Evolutionary conservation across 2,329 filamentous ascomycete species (phyloP), one percentile per base, ranked within the genome.

Genomic region (Pleomassaria siparia): DNA sequence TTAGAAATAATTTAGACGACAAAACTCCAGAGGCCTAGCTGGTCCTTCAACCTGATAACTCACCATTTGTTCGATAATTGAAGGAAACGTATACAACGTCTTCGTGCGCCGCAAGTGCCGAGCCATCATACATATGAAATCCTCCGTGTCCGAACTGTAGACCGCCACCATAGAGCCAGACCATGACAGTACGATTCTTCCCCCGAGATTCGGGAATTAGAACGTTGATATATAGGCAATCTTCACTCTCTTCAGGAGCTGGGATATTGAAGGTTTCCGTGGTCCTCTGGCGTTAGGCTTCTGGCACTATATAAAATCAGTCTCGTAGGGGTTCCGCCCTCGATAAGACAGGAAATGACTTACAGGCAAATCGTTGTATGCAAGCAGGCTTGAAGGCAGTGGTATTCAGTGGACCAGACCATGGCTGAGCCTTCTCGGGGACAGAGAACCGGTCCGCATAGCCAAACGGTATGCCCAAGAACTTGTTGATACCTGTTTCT

Each of bases 191-290:
- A 41, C 58, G 45, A n/a, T 16, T 44, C 48, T 20, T 26, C 18
- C 4, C 22, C 22, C 13, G 15, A 18, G 16, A 28, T 22, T 32
- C 26, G 18, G 15, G 37, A 43, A 13, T 21, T 26, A 15, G 47
- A 1, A 74, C 63, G 49, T 75, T 72, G 7, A 73, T 54, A 21
- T 71, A 66, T 25, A 74, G 47, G 50, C 72, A 75, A 44, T 74
- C 70, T 43, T 75, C 71, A 8, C 56, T 63, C 40, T 68, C 65
- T 15, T 50, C 45, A 4, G 55, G 51, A 10, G 56, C 42, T 18
- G 54, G 60, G 13, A 58, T 58, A 20, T 66, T 64, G 46, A 65
- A 64, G 46, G 8, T 53, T 46, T 2, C 50, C 47, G n/a, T 28
- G 49, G 22, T 48, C 50, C 18, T 53, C 28, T 8, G 60, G 57